Base-by-base conservation (phyloP, 805 yeast species). In the Starmerella bombicola region DNA sequence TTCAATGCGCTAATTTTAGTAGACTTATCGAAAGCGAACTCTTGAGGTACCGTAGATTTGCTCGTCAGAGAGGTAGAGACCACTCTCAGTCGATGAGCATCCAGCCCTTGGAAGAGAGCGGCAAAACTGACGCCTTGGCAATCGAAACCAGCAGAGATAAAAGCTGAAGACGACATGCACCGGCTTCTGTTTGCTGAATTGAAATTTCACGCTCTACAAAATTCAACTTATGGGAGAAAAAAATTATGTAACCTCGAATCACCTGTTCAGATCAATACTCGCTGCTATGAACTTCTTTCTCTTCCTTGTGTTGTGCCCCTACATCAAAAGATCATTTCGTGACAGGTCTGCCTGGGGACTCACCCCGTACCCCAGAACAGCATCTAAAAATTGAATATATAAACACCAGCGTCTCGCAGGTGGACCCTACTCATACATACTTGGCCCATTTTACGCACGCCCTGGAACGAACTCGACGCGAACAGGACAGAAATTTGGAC, bases 1-100 rank as follows among this genome's bases (percentile, higher is more conserved):
- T 63, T 52, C 37, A 80, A 42, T 25, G 63, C 61, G n/a, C 72
- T 66, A 28, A 73, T 63, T 50, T 65, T 63, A 29, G 65, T 58
- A 23, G 71, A 68, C 54, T 71, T 72, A 31, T 70, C 78, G 20
- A 78, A 61, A 12, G 67, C 64, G 51, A 71, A 70, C 17, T 73
- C 74, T 5, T 64, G 56, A 25, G 63, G 50, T 13, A 67, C 56
- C 21, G 62, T 67, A 29, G 59, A 58, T 3, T 67, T 53, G 16
- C 79, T 68, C 53, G 76, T 78, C 21, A 35, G 38, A 30, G 35
- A 15, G 16, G 42, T 19, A 6, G 50, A 37, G 8, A 41, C 37
- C 2, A 80, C 80, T 42, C 76, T 67, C 29, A 83, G 62, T 48
- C 75, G 74, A 53, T 80, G 88, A 4, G 76, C 66, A 57, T 81